Evolutionary conservation across 345 rosid species (phyloP).

Genomic region (Aegle marmelos): DNA sequence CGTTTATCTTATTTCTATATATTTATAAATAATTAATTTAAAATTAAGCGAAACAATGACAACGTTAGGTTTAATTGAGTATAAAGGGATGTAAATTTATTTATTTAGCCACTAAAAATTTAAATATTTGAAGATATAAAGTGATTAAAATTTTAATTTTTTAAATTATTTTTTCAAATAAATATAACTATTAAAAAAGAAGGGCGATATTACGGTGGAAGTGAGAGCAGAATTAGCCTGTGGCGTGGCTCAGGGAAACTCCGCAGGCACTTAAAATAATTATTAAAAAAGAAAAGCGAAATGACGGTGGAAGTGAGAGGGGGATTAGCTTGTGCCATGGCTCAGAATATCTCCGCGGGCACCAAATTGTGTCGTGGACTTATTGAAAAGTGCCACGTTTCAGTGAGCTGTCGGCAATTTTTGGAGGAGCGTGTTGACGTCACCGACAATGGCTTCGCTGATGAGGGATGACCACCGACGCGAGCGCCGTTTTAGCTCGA

Average conservation of each 20-base stretch:
- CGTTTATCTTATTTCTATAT: fast-evolving
- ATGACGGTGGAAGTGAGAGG: background rate
- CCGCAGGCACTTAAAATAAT: no score
- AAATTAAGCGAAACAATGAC: no score
- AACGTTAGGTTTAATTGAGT: fast-evolving
- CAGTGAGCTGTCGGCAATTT: conserved; percentile 19
- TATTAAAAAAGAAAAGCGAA: no score
- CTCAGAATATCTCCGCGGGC: background rate
- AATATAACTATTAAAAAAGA: no score
- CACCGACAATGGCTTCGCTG: conserved; percentile 10
- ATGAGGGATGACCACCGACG: background rate
- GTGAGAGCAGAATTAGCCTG: background rate
- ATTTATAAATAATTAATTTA: no score
- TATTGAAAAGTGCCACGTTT: background rate
- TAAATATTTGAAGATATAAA: no score
- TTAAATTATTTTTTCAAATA: fast-evolving
- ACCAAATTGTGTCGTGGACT: background rate
- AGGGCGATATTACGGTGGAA: background rate
- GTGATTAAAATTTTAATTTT: no score
- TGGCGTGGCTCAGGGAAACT: background rate
- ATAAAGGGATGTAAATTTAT: no score
- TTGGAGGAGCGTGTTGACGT: background rate
- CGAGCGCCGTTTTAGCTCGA: background rate
- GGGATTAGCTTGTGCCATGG: background rate
- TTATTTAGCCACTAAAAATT: no score